These are phyloP conservation scores for Dendrobium officinale DNA, from an alignment of 106 monocot genomes.

Conservation along the genomic window DNA sequence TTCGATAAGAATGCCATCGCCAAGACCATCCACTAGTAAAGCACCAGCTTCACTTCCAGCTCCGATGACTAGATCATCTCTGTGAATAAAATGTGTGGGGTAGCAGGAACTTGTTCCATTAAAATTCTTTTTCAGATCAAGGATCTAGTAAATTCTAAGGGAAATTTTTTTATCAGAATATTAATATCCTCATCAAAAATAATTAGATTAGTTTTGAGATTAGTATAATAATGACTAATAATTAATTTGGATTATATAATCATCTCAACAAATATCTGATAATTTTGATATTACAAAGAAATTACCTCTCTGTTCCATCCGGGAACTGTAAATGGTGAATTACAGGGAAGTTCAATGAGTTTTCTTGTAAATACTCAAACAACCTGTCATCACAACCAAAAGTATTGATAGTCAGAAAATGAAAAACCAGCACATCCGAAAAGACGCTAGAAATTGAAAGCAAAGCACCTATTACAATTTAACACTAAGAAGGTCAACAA, in stretches of 20 bases:
- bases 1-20: constrained; percentile 86
- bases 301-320: constrained; percentile 47
- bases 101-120: not conserved
- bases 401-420: too few species aligned
- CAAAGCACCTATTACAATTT: not conserved
- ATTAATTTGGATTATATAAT: too few species aligned
- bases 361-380: constrained; percentile 78
- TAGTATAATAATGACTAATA: too few species aligned
- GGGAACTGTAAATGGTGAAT: constrained; percentile 94
- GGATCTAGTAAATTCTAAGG: not conserved
- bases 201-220: too few species aligned
- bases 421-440: not conserved
- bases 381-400: constrained; percentile 36
- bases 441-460: not conserved
- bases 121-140: not conserved
- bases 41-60: constrained; percentile 84
- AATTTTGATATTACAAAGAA: not conserved
- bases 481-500: not conserved
- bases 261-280: too few species aligned
- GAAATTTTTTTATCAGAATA: too few species aligned
- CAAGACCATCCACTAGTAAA: constrained; percentile 95
- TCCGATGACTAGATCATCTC: constrained; percentile 91
- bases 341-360: constrained; percentile 67
- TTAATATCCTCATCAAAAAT: too few species aligned
- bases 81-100: constrained; percentile 12